A percentile compares a stretch with the other conserved stretches of the same genome.
Evolutionary conservation across 2,329 filamentous ascomycete genomes (phyloP).

Genomic region (Dactylonectria macrodidyma): DNA sequence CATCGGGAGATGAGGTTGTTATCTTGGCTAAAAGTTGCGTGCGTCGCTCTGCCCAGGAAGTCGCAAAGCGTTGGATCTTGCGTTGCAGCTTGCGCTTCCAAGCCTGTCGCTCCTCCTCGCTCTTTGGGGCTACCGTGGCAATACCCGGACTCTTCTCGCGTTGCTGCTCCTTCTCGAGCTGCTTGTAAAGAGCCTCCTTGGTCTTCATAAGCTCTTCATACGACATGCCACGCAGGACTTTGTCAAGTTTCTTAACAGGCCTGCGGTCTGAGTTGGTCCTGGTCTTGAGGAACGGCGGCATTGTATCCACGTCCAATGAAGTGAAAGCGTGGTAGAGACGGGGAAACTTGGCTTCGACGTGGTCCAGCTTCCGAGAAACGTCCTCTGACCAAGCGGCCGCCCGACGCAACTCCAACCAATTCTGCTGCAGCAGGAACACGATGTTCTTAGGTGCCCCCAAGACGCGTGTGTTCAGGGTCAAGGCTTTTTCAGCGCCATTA

Average conservation of each 20-base stretch:
- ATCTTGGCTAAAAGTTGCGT: conserved; percentile 19
- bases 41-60: conserved; percentile 41
- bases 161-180: conserved; percentile 38
- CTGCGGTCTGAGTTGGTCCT: conserved; percentile 33
- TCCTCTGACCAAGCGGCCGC: conserved; percentile 64
- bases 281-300: conserved; percentile 44
- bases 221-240: conserved; percentile 49
- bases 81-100: conserved; percentile 42
- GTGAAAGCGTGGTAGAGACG: conserved; percentile 59
- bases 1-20: neutral
- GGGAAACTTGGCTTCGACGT: conserved; percentile 58
- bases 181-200: conserved; percentile 37
- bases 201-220: conserved; percentile 50
- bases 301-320: conserved; percentile 49
- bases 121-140: conserved; percentile 1
- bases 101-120: conserved; percentile 19
- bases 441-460: conserved; percentile 55
- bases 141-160: conserved; percentile 39
- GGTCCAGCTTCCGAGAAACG: conserved; percentile 56
- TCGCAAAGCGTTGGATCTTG: conserved; percentile 40
- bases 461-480: conserved; percentile 54
- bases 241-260: conserved; percentile 48
- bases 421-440: conserved; percentile 63
- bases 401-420: conserved; percentile 65
- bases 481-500: conserved; percentile 52